Evolutionary conservation across 2,329 filamentous ascomycete species (phyloP).

Genomic region (Fusarium hostae): DNA sequence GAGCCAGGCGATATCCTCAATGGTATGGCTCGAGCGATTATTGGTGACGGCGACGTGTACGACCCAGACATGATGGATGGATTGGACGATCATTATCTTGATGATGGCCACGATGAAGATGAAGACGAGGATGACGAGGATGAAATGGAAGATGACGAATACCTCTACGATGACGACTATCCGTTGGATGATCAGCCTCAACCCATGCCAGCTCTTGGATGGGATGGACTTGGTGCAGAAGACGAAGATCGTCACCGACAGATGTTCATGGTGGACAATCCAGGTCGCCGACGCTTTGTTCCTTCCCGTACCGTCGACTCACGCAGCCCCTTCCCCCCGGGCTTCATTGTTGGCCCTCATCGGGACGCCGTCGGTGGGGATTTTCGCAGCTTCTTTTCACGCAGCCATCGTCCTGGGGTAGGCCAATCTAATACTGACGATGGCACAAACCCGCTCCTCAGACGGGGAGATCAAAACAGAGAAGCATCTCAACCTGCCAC

Average conservation of each 20-base stretch:
- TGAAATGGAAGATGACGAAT: constrained; percentile 75
- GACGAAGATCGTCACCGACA: constrained; percentile 60
- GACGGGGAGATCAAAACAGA: constrained; percentile 63
- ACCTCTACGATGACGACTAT: constrained; percentile 70
- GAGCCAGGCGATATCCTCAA: constrained; percentile 59
- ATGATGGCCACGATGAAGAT: constrained; percentile 70
- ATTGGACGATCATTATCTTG: constrained; percentile 64
- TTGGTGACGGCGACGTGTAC: constrained; percentile 62
- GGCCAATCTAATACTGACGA: constrained; percentile 75
- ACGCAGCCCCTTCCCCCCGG: constrained; percentile 70
- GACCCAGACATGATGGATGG: constrained; percentile 64
- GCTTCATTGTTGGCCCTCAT: constrained; percentile 63
- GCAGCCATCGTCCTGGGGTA: constrained; percentile 64
- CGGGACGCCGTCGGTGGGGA: constrained; percentile 63
- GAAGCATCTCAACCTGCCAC: constrained; percentile 61
- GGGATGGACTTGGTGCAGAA: constrained; percentile 67
- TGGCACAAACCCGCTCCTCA: constrained; percentile 86
- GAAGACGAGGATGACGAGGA: constrained; percentile 73
- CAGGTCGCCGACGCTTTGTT: constrained; percentile 51
- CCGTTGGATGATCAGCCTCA: constrained; percentile 59
- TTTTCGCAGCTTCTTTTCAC: constrained; percentile 61
- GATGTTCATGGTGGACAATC: constrained; percentile 63
- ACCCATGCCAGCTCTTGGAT: constrained; percentile 63
- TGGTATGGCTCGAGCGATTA: constrained; percentile 66
- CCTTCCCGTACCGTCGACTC: constrained; percentile 51